These are phyloP conservation scores for Yarrowia deformans DNA, from an alignment of 805 yeast species.

Conservation along the genomic window DNA sequence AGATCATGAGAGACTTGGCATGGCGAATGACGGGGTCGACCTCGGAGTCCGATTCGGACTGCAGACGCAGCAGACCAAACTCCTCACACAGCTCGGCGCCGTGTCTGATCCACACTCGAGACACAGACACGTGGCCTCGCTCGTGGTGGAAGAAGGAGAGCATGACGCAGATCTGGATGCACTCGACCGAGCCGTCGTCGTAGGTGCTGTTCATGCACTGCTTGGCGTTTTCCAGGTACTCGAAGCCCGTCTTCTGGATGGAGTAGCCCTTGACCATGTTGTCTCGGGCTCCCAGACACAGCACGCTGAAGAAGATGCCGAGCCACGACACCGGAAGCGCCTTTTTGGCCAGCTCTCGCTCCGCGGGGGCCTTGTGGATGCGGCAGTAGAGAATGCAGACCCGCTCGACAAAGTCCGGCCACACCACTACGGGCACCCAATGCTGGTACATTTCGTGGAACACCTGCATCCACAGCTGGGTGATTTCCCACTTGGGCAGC, in stretches of 20 bases:
- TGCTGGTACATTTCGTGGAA: slow-evolving; percentile 44
- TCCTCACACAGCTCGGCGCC: slow-evolving; percentile 42
- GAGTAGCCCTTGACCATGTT: slow-evolving; percentile 41
- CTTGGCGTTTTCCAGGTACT: slow-evolving; percentile 32
- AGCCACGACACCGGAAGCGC: slow-evolving; percentile 42
- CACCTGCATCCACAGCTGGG: slow-evolving; percentile 41
- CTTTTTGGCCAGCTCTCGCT: slow-evolving; percentile 7
- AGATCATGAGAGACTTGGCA: slow-evolving; percentile 18
- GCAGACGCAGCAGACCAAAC: slow-evolving; percentile 17
- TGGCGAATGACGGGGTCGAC: slow-evolving; percentile 21
- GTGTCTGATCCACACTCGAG: slow-evolving; percentile 45
- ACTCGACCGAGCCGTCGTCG: slow-evolving; percentile 42
- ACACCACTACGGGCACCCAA: slow-evolving; percentile 47
- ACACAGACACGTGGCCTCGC: slow-evolving; percentile 43
- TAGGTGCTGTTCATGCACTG: slow-evolving; percentile 41
- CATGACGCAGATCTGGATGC: slow-evolving; percentile 43
- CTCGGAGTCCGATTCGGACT: not conserved
- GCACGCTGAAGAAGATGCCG: slow-evolving; percentile 43
- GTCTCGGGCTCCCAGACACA: slow-evolving; percentile 46
- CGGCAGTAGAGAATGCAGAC: slow-evolving; percentile 41
- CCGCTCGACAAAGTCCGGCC: slow-evolving; percentile 43
- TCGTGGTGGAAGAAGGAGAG: slow-evolving; percentile 44
- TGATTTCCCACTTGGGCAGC: slow-evolving; percentile 43
- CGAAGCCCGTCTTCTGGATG: slow-evolving; percentile 37
- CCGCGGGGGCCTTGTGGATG: slow-evolving; percentile 22